Percentiles rank a stretch among this genome's conserved stretches.
phyloP scores from a whole-genome alignment of 2,329 filamentous ascomycete genomes.

The Ilyonectria destructans region DNA sequence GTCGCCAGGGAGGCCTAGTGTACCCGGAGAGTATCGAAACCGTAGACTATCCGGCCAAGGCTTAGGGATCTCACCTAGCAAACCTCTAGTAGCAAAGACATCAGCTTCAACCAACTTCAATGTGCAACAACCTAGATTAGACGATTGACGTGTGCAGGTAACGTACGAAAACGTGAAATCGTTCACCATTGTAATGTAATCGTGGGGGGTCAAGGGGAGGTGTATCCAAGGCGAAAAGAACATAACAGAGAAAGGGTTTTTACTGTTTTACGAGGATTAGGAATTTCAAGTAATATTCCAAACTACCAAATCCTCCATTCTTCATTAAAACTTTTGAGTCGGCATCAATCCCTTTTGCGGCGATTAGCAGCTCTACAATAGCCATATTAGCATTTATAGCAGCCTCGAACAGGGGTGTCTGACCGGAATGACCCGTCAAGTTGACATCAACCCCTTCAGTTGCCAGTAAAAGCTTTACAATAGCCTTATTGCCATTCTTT shows the following conservation, averaged over 20 bases:
- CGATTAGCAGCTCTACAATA: too few species aligned
- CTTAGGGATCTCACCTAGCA: neutral
- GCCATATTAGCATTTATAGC: neutral
- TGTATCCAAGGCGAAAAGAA: too few species aligned
- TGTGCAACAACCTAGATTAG: neutral
- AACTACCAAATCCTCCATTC: too few species aligned
- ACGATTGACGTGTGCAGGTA: neutral
- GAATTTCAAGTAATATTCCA: too few species aligned
- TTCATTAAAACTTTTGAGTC: too few species aligned
- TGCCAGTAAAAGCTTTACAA: neutral
- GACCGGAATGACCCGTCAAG: neutral
- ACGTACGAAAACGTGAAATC: too few species aligned
- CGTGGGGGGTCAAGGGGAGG: too few species aligned
- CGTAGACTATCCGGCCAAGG: slow-evolving; percentile 16
- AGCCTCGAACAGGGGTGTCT: neutral
- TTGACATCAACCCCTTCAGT: neutral
- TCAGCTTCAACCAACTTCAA: neutral
- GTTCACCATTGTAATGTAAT: too few species aligned
- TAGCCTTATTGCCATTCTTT: neutral
- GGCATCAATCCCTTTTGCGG: too few species aligned
- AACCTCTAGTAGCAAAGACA: neutral
- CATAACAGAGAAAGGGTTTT: neutral
- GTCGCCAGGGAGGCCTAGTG: slow-evolving; percentile 66
- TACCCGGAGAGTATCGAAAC: slow-evolving; percentile 61
- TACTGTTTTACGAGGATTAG: too few species aligned